Base-by-base conservation (phyloP, 1,284 basidiomycete genomes). In the Trametes versicolor region DNA sequence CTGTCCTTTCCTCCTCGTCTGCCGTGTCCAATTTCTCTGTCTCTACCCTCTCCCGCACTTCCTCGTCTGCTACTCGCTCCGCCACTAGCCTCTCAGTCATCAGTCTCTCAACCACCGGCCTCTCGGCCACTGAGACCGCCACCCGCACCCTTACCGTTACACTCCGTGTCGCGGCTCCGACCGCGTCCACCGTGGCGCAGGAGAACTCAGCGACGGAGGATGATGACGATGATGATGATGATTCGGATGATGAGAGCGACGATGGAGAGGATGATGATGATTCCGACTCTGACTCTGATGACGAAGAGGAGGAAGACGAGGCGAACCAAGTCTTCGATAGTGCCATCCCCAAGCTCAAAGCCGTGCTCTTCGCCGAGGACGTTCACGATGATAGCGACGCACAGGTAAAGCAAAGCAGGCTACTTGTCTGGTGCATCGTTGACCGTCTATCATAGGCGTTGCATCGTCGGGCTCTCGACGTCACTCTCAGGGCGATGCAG, bases 261-360 rank as follows among this genome's bases (percentile, higher is more conserved):
- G 60, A 55, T 15, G 29, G 29, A 3, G 54, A 55, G 4, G 36
- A 41, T 25, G 54, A 56, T 4, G 15, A 13, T 43, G 41, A 43
- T 43, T 43, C 41, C 41, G 41, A 43, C 41, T 43, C 41, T 17
- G 54, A 55, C 7, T 39, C 45, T 25, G 54, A 56, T 10, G 54
- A 56, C 12, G 54, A 66, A 36, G 62, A 68, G 34, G 69, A 68
- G 36, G 66, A 71, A 19, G 57, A 56, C 41, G 27, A 55, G 13
- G 39, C 32, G 41, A 23, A 21, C 17, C 10, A 66, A 23, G 60
- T 64, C 21, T 39, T 58, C 12, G 57, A 58, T 8, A 29, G 36
- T 9, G 45, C 45, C 21, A 19, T 47, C 12, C 55, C 55, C 13
- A 27, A 41, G 19, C n/a, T 57, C n/a, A 36, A 55, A 21, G n/a